Percentiles rank a stretch among this genome's conserved stretches.
Conservation (phyloP, 208 protist species). For the Leishmania amazonensis region DNA sequence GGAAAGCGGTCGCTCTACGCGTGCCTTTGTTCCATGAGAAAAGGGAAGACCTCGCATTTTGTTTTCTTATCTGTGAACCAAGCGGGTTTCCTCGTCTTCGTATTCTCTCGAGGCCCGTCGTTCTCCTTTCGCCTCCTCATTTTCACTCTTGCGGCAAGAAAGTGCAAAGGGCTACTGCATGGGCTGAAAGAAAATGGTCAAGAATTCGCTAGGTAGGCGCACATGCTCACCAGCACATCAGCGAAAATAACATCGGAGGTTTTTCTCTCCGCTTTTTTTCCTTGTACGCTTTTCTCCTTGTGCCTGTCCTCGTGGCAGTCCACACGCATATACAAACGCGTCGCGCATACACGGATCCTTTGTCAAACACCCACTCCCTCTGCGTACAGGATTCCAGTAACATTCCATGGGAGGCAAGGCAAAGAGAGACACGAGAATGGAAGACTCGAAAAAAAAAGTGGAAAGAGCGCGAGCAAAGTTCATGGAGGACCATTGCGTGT, state of each 20-base stretch:
- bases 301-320: not conserved
- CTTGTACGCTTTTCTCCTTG: not conserved
- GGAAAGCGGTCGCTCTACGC: not conserved
- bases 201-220: not conserved
- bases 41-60: not conserved
- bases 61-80: not conserved
- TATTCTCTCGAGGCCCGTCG: not conserved
- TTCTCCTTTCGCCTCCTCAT: not conserved
- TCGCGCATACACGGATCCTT: not conserved
- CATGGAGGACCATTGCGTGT: not conserved
- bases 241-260: not conserved
- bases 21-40: not conserved
- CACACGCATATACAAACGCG: not conserved
- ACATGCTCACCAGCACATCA: not conserved
- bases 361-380: not conserved
- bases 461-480: not conserved
- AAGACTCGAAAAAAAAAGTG: not conserved
- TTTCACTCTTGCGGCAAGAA: not conserved
- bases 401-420: not conserved
- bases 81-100: not conserved
- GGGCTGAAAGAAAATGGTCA: not conserved
- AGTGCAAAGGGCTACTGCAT: not conserved
- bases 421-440: not conserved
- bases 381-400: not conserved
- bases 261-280: not conserved